A percentile compares a stretch with the other conserved stretches of the same genome.
These are phyloP conservation scores for Cutaneotrichosporon spelunceum DNA, from an alignment of 1,284 basidiomycete species.

Conservation along the genomic window DNA sequence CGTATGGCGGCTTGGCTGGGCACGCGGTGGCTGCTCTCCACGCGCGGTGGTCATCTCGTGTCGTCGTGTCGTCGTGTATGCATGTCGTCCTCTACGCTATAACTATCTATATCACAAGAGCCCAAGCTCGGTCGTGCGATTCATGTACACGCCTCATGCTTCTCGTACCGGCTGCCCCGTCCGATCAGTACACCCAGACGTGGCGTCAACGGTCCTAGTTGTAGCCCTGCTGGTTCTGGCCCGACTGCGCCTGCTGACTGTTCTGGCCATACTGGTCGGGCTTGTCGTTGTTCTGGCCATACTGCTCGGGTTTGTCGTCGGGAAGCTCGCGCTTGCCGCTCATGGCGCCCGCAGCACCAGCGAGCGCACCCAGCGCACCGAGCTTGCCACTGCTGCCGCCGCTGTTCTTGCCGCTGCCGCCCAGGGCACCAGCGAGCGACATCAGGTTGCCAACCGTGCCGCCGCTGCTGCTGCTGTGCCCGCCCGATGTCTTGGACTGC, in stretches of 20 bases:
- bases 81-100: neutral
- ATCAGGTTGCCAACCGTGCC: neutral
- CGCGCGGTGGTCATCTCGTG: too few species aligned
- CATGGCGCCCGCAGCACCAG: neutral
- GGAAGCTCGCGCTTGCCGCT: neutral
- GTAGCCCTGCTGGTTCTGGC: neutral
- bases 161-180: neutral
- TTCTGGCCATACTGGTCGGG: neutral
- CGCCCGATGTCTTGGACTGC: neutral
- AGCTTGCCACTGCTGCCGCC: neutral
- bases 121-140: neutral
- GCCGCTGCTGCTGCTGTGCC: neutral
- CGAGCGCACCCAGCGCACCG: neutral
- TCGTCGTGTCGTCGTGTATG: neutral
- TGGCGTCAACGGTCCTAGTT: neutral
- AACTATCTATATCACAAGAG: neutral
- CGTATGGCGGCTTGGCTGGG: neutral
- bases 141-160: neutral
- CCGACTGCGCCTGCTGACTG: neutral
- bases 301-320: neutral
- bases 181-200: constrained; percentile 3
- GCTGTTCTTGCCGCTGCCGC: neutral
- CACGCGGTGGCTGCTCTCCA: too few species aligned
- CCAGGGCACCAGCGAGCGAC: neutral
- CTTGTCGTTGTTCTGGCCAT: neutral